These are phyloP conservation scores for Mycena sanguinolenta DNA, from an alignment of 768 basidiomycete genomes.

Conservation along the genomic window DNA sequence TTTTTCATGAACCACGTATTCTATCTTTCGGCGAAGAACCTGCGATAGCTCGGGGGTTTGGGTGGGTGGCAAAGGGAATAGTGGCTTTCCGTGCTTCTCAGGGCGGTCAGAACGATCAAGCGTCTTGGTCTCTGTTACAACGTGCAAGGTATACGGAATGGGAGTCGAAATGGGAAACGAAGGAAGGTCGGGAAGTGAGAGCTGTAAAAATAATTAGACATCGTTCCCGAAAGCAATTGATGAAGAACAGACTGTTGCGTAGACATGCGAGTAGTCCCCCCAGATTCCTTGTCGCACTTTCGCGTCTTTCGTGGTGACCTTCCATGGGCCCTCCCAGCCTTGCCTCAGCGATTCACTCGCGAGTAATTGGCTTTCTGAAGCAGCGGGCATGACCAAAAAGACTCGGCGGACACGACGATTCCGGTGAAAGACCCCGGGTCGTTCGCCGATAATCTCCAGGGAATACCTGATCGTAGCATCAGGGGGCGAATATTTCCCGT, in stretches of 20 bases:
- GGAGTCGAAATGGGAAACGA: constrained; percentile 19
- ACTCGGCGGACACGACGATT: constrained; percentile 16
- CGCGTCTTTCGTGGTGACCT: not conserved
- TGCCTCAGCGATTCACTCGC: constrained; percentile 15
- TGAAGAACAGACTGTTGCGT: not conserved
- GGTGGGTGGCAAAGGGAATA: constrained; percentile 21
- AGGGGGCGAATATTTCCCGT: not conserved
- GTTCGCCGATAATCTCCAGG: constrained; percentile 21
- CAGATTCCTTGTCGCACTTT: constrained; percentile 19
- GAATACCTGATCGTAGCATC: constrained; percentile 14
- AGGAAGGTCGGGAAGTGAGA: constrained; percentile 19
- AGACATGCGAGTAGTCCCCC: constrained; percentile 20
- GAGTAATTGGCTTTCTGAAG: constrained; percentile 10
- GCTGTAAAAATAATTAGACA: not conserved
- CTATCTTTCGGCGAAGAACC: not conserved
- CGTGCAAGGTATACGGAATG: constrained; percentile 12
- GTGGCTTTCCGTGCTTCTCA: constrained; percentile 25
- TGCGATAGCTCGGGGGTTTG: not conserved
- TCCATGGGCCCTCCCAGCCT: constrained; percentile 24
- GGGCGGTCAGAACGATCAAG: constrained; percentile 5
- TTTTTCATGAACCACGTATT: not conserved
- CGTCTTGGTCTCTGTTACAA: constrained; percentile 23
- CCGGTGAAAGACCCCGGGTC: constrained; percentile 2
- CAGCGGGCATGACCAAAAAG: constrained; percentile 23
- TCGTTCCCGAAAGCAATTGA: not conserved